Evolutionary conservation across 768 basidiomycete genomes (phyloP).

Genomic region (Fistulinella prunicolor): DNA sequence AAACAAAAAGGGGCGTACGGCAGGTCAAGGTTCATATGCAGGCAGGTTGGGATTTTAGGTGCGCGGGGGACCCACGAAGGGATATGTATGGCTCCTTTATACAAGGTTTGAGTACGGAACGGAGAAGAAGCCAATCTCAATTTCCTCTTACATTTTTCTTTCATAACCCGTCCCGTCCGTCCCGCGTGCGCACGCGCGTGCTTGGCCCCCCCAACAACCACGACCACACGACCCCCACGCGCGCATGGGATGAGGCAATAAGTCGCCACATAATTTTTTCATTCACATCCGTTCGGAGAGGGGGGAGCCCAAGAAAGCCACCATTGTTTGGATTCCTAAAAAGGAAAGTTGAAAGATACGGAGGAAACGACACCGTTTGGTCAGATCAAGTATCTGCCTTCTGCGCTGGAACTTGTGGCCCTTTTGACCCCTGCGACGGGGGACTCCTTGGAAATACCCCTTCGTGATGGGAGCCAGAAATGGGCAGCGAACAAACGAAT

Average conservation of each 20-base stretch:
- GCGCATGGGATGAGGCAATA: background rate
- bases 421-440: constrained; percentile 23
- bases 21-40: constrained; percentile 33
- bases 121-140: constrained; percentile 24
- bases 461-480: constrained; percentile 32
- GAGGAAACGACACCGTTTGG: constrained; percentile 21
- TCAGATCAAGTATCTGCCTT: constrained; percentile 31
- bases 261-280: background rate
- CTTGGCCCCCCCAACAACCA: background rate
- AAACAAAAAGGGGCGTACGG: constrained; percentile 37
- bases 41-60: background rate
- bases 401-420: constrained; percentile 33
- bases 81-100: constrained; percentile 32
- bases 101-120: constrained; percentile 31
- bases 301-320: constrained; percentile 20
- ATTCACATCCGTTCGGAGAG: background rate
- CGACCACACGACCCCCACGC: background rate
- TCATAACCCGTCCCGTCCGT: constrained; percentile 21
- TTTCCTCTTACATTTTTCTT: constrained; percentile 20
- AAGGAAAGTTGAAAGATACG: constrained; percentile 34
- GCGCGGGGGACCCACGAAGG: constrained; percentile 28
- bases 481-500: constrained; percentile 36
- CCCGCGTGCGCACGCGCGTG: too few relatives aligned
- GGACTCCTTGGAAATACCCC: constrained; percentile 10
- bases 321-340: constrained; percentile 33